Percentiles rank a stretch among this genome's conserved stretches.
phyloP scores from a whole-genome alignment of 1,284 basidiomycete genomes.

The Xerocomus amazonicus region DNA sequence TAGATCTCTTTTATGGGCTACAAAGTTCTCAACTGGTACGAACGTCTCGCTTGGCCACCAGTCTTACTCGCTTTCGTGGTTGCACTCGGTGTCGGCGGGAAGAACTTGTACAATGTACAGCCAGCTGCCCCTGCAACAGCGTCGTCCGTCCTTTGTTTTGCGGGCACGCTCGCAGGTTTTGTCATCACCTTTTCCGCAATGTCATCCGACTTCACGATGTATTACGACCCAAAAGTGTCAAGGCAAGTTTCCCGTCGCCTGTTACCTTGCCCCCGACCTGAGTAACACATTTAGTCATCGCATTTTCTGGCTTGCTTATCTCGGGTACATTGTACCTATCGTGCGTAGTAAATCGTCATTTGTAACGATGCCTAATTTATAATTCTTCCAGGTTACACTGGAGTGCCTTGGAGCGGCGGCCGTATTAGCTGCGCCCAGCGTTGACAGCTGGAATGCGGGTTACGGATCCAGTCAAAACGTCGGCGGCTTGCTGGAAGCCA shows the following conservation, averaged over 20 bases:
- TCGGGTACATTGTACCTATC: constrained; percentile 72
- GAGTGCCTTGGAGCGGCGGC: constrained; percentile 78
- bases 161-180: constrained; percentile 70
- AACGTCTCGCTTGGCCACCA: constrained; percentile 75
- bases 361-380: not conserved
- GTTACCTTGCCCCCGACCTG: constrained; percentile 1
- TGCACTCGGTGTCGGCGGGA: constrained; percentile 69
- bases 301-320: constrained; percentile 72
- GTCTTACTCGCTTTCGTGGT: constrained; percentile 76
- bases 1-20: constrained; percentile 81
- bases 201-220: constrained; percentile 72
- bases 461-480: constrained; percentile 58
- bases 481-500: constrained; percentile 72
- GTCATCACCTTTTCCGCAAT: constrained; percentile 65
- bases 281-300: constrained; percentile 43
- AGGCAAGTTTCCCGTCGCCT: constrained; percentile 38
- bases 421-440: constrained; percentile 52
- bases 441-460: constrained; percentile 65
- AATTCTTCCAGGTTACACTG: constrained; percentile 43
- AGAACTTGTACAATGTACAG: constrained; percentile 49
- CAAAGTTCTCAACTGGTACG: constrained; percentile 75
- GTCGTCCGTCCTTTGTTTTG: constrained; percentile 56
- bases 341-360: constrained; percentile 34
- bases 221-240: constrained; percentile 55
- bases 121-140: constrained; percentile 51